Percentiles rank a stretch among this genome's conserved stretches.
These are phyloP conservation scores for Eimeria praecox DNA, from an alignment of 169 alveolate species.

Conservation along the genomic window DNA sequence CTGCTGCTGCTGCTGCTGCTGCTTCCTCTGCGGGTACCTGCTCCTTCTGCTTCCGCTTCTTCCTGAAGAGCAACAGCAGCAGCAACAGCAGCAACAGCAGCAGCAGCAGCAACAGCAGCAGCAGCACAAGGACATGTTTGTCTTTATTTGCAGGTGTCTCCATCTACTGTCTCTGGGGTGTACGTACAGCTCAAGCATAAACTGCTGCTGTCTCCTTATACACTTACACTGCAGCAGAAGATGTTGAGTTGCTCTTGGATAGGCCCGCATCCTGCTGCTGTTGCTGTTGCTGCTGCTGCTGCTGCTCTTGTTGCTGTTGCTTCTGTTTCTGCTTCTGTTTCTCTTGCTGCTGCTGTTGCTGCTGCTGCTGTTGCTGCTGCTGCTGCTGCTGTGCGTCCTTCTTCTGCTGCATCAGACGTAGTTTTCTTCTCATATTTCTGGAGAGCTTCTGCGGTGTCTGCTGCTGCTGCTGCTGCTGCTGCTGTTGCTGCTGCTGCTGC, in stretches of 20 bases:
- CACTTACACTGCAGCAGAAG: background rate
- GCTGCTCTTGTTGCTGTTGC: constrained; percentile 23
- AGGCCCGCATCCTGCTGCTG: background rate
- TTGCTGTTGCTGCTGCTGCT: constrained; percentile 38
- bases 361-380: constrained; percentile 32
- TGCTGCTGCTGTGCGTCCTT: background rate
- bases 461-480: constrained; percentile 18
- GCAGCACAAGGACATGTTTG: background rate
- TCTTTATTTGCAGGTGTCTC: background rate
- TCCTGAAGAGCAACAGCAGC: background rate
- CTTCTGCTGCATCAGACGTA: constrained; percentile 31
- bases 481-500: constrained; percentile 12
- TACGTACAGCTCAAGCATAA: no score
- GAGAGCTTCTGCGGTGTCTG: background rate
- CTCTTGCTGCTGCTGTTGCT: constrained; percentile 38
- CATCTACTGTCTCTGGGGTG: no score
- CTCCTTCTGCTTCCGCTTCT: background rate
- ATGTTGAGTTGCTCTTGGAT: background rate
- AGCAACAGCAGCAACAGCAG: constrained; percentile 39
- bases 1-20: background rate
- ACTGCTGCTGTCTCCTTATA: no score
- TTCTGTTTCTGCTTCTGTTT: background rate
- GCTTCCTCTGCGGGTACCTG: background rate
- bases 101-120: background rate
- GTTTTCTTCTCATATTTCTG: constrained; percentile 8